Conservation (phyloP, 2,329 filamentous ascomycete genomes). For the Ascochyta rabiei region DNA sequence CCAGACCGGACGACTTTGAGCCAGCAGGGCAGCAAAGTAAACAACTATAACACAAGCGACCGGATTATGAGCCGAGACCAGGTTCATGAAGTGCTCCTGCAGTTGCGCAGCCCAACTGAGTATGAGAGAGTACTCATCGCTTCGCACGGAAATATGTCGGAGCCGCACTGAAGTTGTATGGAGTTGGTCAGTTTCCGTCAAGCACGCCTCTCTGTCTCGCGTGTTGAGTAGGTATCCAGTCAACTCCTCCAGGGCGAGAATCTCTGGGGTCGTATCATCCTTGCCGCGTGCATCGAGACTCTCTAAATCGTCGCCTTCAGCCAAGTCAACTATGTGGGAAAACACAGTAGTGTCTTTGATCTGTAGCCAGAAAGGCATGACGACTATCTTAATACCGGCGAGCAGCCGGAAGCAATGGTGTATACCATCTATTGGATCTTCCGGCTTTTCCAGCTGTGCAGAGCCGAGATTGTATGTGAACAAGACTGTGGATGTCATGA, state of each 20-base stretch:
- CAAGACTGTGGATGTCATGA: slow-evolving; percentile 36
- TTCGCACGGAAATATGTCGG: slow-evolving; percentile 23
- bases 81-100: slow-evolving; percentile 30
- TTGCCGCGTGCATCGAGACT: slow-evolving; percentile 20
- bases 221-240: slow-evolving; percentile 28
- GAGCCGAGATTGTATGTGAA: slow-evolving; percentile 39
- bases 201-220: slow-evolving; percentile 29
- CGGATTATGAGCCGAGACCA: slow-evolving; percentile 35
- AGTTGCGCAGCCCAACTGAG: slow-evolving; percentile 34
- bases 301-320: slow-evolving; percentile 14
- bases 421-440: slow-evolving; percentile 35
- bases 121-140: slow-evolving; percentile 32
- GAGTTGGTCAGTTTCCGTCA: slow-evolving; percentile 31
- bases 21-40: slow-evolving; percentile 36
- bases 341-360: slow-evolving; percentile 28
- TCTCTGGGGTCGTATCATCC: slow-evolving; percentile 25
- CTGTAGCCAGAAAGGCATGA: slow-evolving; percentile 29
- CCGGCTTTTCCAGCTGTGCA: slow-evolving; percentile 33
- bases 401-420: slow-evolving; percentile 40
- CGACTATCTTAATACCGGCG: slow-evolving; percentile 35
- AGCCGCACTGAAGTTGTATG: slow-evolving; percentile 29
- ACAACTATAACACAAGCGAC: slow-evolving; percentile 36
- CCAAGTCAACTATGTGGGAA: slow-evolving; percentile 20
- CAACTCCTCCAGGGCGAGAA: slow-evolving; percentile 31
- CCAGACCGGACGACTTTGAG: slow-evolving; percentile 31